A percentile compares a stretch with the other conserved stretches of the same genome.
Evolutionary conservation across 148 eudicot genomes (phyloP).

Genomic region (Cornus controversa): DNA sequence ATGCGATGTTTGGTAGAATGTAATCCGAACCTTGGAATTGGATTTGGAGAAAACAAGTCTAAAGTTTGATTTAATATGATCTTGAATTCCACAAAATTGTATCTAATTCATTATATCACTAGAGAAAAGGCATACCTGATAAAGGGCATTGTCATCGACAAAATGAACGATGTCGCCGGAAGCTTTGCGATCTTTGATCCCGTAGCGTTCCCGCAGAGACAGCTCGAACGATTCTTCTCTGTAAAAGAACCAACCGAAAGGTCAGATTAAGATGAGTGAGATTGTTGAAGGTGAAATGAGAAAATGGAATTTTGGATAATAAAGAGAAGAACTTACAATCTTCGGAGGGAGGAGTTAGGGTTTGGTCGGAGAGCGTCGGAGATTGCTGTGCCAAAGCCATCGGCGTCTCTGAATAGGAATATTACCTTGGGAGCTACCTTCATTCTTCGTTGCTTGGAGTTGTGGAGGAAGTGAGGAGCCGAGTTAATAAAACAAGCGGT

Average conservation of each 20-base stretch:
- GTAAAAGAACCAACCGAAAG: slow-evolving; percentile 3
- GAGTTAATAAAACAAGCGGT: too few species aligned
- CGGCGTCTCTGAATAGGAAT: slow-evolving; percentile 47
- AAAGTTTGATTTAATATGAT: too few species aligned
- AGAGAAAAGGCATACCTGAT: not conserved
- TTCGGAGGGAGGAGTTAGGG: slow-evolving; percentile 39
- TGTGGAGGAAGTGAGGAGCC: too few species aligned
- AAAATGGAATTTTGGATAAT: not conserved
- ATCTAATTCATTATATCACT: too few species aligned
- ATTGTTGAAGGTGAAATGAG: not conserved
- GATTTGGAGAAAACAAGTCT: too few species aligned
- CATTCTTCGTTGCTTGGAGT: slow-evolving; percentile 29
- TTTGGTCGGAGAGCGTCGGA: slow-evolving; percentile 48
- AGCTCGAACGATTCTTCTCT: slow-evolving; percentile 61
- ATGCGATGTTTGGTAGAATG: too few species aligned
- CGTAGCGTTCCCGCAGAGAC: slow-evolving; percentile 47
- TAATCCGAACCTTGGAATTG: too few species aligned
- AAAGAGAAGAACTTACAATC: slow-evolving; percentile 29
- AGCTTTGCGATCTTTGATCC: slow-evolving; percentile 54
- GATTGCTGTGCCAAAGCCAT: slow-evolving; percentile 44
- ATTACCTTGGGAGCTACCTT: slow-evolving; percentile 58
- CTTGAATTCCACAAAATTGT: not conserved
- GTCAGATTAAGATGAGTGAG: not conserved
- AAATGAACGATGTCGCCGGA: slow-evolving; percentile 57
- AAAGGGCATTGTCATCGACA: slow-evolving; percentile 34